These are phyloP conservation scores for Priceomyces castillae DNA, from an alignment of 805 yeast species.

Conservation along the genomic window DNA sequence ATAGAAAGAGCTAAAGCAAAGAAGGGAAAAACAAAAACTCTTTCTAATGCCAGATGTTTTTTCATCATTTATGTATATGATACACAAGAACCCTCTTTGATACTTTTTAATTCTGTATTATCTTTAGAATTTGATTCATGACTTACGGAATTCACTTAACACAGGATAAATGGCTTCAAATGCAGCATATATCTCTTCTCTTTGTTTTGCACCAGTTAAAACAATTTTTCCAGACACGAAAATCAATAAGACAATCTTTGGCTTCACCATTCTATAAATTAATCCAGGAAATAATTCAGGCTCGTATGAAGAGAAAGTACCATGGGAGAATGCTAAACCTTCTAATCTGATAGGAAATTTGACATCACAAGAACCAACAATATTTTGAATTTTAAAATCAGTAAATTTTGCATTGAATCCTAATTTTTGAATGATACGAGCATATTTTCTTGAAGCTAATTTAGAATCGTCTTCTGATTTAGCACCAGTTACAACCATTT, in stretches of 20 bases:
- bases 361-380: slow-evolving; percentile 98
- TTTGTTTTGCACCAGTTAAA: slow-evolving; percentile 96
- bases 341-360: slow-evolving; percentile 96
- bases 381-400: slow-evolving; percentile 96
- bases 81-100: slow-evolving; percentile 9
- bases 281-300: slow-evolving; percentile 98
- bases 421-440: slow-evolving; percentile 94
- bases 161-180: slow-evolving; percentile 98
- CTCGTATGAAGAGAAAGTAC: slow-evolving; percentile 97
- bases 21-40: slow-evolving; percentile 2
- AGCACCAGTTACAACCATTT: slow-evolving; percentile 99
- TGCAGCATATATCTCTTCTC: slow-evolving; percentile 97
- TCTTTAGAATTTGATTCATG: slow-evolving; percentile 24
- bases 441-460: slow-evolving; percentile 94
- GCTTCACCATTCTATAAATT: slow-evolving; percentile 99
- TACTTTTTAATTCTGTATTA: neutral
- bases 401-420: slow-evolving; percentile 98
- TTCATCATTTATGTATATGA: slow-evolving; percentile 2
- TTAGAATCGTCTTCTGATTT: slow-evolving; percentile 98
- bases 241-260: slow-evolving; percentile 91
- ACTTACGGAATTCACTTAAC: slow-evolving; percentile 93
- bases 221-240: slow-evolving; percentile 98
- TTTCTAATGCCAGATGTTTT: neutral
- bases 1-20: slow-evolving; percentile 2
- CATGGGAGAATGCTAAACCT: slow-evolving; percentile 97